phyloP scores from a whole-genome alignment of 1,284 basidiomycete genomes.

The Ceratobasidium sp. region DNA sequence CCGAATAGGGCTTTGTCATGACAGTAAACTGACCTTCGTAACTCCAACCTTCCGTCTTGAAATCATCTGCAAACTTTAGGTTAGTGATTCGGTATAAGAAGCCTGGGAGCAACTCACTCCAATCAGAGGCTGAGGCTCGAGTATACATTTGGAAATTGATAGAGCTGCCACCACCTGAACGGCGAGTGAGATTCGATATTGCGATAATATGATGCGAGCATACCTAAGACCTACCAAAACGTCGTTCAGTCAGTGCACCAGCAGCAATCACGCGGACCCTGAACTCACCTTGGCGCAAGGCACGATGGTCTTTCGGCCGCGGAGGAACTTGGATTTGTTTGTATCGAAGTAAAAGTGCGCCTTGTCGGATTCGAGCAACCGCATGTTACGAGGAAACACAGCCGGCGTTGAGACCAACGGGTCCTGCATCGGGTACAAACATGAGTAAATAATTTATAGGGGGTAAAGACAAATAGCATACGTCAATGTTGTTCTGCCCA shows the following conservation, averaged over 20 bases:
- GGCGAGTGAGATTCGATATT: not conserved
- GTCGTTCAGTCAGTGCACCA: no score
- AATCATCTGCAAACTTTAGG: conserved; percentile 67
- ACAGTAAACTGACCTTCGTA: conserved; percentile 63
- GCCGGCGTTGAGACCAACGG: conserved; percentile 30
- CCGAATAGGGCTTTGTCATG: conserved; percentile 4
- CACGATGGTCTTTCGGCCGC: conserved; percentile 74
- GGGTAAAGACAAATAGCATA: not conserved
- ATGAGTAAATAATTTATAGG: not conserved
- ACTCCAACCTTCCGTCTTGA: conserved; percentile 78
- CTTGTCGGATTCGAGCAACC: conserved; percentile 65
- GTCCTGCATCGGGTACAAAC: conserved; percentile 10
- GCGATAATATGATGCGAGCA: conserved; percentile 49
- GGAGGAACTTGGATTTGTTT: conserved; percentile 66
- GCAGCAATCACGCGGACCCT: not conserved
- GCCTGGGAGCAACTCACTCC: conserved; percentile 63
- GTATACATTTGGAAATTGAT: conserved; percentile 60
- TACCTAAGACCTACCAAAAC: conserved; percentile 66
- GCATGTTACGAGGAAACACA: conserved; percentile 41
- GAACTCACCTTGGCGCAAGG: conserved; percentile 62
- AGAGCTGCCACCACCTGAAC: conserved; percentile 48
- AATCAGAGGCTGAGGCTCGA: conserved; percentile 74
- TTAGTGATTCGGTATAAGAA: not conserved
- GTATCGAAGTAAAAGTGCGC: conserved; percentile 78
- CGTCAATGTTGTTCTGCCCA: conserved; percentile 79